Conservation (phyloP, 2,329 filamentous ascomycete species). For the Dothidotthia symphoricarpi region DNA sequence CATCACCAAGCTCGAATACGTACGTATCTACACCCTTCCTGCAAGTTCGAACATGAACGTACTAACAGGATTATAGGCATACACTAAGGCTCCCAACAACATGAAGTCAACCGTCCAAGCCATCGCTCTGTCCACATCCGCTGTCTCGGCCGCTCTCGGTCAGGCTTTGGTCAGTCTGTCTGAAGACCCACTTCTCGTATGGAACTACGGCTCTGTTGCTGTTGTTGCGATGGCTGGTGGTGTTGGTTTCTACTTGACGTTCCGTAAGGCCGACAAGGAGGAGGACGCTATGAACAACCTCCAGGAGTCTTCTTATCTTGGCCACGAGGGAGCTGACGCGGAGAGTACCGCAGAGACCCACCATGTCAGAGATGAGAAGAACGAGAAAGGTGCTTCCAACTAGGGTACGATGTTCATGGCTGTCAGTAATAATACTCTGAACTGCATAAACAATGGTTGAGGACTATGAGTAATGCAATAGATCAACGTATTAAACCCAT, state of each 20-base stretch:
- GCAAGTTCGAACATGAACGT: constrained; percentile 45
- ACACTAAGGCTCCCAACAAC: constrained; percentile 55
- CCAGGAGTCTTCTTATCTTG: constrained; percentile 24
- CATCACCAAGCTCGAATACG: constrained; percentile 70
- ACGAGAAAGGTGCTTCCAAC: constrained; percentile 17
- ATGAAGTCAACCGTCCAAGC: constrained; percentile 52
- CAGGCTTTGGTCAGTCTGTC: constrained; percentile 34
- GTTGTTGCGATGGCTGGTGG: constrained; percentile 35
- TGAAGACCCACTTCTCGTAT: constrained; percentile 34
- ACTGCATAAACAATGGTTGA: too few species aligned
- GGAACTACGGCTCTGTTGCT: constrained; percentile 35
- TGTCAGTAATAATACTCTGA: too few species aligned
- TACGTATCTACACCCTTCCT: constrained; percentile 52
- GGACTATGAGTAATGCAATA: too few species aligned
- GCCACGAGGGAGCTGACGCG: constrained; percentile 16
- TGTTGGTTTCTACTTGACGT: constrained; percentile 33
- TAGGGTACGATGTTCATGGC: background rate
- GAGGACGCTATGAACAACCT: constrained; percentile 37
- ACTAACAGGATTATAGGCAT: constrained; percentile 17
- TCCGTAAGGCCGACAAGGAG: constrained; percentile 33
- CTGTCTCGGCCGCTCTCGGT: constrained; percentile 32
- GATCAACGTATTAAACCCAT: too few species aligned
- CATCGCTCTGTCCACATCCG: constrained; percentile 38
- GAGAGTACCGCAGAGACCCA: constrained; percentile 17
- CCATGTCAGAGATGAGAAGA: constrained; percentile 21